These are phyloP conservation scores for Ustilago curta DNA, from an alignment of 1,284 basidiomycete genomes.

Conservation along the genomic window DNA sequence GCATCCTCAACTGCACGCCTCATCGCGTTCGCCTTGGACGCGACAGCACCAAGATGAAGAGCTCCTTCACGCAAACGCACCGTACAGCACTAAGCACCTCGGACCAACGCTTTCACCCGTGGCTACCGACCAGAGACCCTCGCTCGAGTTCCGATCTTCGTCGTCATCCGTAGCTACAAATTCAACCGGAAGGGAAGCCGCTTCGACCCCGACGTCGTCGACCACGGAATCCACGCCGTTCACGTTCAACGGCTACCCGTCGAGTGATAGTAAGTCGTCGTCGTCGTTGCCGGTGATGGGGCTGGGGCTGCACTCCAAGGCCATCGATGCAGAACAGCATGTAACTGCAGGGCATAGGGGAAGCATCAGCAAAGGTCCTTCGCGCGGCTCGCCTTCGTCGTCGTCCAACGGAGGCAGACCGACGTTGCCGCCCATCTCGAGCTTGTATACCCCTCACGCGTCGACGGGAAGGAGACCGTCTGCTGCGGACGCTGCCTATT, in stretches of 20 bases:
- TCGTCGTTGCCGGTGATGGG: conserved; percentile 1
- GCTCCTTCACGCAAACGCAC: not conserved
- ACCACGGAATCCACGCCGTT: conserved; percentile 17
- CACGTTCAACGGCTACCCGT: not conserved
- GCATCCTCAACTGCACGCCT: conserved; percentile 13
- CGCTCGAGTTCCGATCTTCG: conserved; percentile 30
- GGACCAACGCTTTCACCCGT: conserved; percentile 19
- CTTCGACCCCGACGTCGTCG: conserved; percentile 22
- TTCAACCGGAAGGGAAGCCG: conserved; percentile 15
- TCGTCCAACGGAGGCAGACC: conserved; percentile 13
- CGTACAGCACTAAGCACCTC: not conserved
- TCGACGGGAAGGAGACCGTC: not conserved
- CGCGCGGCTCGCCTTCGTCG: not conserved
- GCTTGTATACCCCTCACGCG: conserved; percentile 11
- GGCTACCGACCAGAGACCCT: conserved; percentile 8
- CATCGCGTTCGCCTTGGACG: conserved; percentile 4
- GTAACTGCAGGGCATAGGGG: not conserved
- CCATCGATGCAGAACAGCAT: not conserved
- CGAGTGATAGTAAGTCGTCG: not conserved
- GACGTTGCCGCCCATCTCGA: conserved; percentile 21
- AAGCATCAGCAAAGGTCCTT: conserved; percentile 1
- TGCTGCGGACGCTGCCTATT: not conserved
- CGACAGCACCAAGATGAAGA: conserved; percentile 6
- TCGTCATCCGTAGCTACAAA: conserved; percentile 30
- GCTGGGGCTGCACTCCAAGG: not conserved